Conservation (phyloP, 352 stramenopile genomes). For the Phytopythium helicoides region DNA sequence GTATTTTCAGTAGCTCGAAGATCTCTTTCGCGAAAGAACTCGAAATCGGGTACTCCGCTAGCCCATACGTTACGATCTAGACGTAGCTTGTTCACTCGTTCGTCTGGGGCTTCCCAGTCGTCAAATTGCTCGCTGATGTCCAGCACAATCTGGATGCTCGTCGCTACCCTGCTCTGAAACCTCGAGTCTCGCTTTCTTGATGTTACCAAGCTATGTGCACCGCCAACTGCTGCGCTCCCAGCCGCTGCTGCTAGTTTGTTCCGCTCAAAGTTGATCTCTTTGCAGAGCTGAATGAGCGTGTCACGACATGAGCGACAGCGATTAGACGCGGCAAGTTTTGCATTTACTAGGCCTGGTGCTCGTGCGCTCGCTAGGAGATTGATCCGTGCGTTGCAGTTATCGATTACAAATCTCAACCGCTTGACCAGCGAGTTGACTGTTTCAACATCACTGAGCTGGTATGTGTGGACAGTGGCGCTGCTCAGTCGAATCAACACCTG, state of each 20-base stretch:
- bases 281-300: conserved; percentile 40
- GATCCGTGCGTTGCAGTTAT: conserved; percentile 35
- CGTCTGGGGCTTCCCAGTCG: conserved; percentile 41
- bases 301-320: conserved; percentile 41
- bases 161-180: conserved; percentile 12
- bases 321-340: conserved; percentile 18
- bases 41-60: conserved; percentile 44
- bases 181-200: conserved; percentile 9
- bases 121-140: conserved; percentile 24
- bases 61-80: conserved; percentile 37
- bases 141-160: conserved; percentile 24
- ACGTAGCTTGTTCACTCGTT: conserved; percentile 35
- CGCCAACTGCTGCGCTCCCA: neutral
- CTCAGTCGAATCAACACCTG: too few species aligned
- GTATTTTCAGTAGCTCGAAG: conserved; percentile 19
- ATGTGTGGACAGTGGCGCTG: too few species aligned
- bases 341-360: neutral
- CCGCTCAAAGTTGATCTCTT: conserved; percentile 24
- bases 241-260: neutral
- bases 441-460: too few species aligned
- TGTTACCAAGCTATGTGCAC: neutral
- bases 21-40: conserved; percentile 41
- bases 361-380: conserved; percentile 16
- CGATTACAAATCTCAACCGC: conserved; percentile 11
- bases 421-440: too few species aligned